Conservation (phyloP, 352 stramenopile species). For the Discostella stelligera region DNA sequence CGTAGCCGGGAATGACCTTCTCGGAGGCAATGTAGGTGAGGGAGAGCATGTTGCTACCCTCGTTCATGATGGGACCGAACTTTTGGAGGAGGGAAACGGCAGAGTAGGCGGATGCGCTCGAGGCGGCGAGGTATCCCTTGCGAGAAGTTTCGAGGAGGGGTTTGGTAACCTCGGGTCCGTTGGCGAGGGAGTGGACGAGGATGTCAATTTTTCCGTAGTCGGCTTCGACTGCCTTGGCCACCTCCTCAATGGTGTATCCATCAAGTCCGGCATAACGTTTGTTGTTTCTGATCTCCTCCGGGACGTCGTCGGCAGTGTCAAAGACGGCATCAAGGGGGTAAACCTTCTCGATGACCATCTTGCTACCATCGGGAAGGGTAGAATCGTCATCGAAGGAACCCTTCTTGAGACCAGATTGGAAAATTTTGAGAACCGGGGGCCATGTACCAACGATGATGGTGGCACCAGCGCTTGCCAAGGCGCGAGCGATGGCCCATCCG, state of each 20-base stretch:
- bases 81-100: constrained; percentile 84
- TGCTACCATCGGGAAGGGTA: constrained; percentile 79
- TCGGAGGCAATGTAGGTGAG: constrained; percentile 89
- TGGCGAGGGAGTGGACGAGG: constrained; percentile 88
- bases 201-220: constrained; percentile 89
- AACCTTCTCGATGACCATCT: constrained; percentile 87
- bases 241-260: constrained; percentile 86
- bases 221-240: constrained; percentile 77
- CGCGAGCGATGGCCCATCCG: constrained; percentile 86
- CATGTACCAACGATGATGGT: constrained; percentile 88
- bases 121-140: constrained; percentile 82
- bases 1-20: constrained; percentile 87
- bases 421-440: constrained; percentile 87
- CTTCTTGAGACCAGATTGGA: constrained; percentile 83
- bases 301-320: constrained; percentile 84
- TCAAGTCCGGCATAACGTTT: constrained; percentile 86
- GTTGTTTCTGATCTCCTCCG: constrained; percentile 85
- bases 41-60: constrained; percentile 80
- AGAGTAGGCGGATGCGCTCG: constrained; percentile 84
- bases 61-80: constrained; percentile 87
- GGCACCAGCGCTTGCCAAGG: constrained; percentile 83
- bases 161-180: constrained; percentile 88
- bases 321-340: constrained; percentile 88
- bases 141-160: constrained; percentile 86
- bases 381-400: constrained; percentile 85